Evolutionary conservation across 148 eudicot genomes (phyloP).

Genomic region (Tetragonia tetragonoides): DNA sequence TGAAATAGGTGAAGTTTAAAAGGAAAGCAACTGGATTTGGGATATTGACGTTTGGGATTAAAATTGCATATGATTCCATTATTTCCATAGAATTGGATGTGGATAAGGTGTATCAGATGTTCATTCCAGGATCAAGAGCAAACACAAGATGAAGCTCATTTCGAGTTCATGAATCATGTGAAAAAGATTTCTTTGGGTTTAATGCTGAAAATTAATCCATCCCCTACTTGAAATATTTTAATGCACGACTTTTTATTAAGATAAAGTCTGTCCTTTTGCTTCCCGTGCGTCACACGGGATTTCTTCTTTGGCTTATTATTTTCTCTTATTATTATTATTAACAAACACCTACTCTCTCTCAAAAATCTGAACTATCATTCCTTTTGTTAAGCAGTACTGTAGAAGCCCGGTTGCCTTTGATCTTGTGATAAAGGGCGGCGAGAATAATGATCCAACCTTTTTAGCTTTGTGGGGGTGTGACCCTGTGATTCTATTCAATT

Average conservation of each 20-base stretch:
- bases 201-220: neutral
- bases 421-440: too few species aligned
- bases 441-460: too few species aligned
- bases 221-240: neutral
- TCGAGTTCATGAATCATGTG: neutral
- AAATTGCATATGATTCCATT: neutral
- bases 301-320: neutral
- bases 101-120: neutral
- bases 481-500: too few species aligned
- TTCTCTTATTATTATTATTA: neutral
- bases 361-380: too few species aligned
- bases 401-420: too few species aligned
- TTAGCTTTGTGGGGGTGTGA: too few species aligned
- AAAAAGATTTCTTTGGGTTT: neutral
- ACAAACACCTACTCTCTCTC: too few species aligned
- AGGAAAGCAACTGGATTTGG: too few species aligned
- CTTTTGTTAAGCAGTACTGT: too few species aligned
- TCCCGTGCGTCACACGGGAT: conserved; percentile 13
- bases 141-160: neutral
- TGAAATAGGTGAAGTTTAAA: too few species aligned
- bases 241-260: neutral
- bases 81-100: neutral
- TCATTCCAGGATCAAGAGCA: neutral
- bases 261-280: neutral
- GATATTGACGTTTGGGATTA: too few species aligned